These are phyloP conservation scores for Euclidium syriacum DNA, from an alignment of 345 rosid species.

Conservation along the genomic window DNA sequence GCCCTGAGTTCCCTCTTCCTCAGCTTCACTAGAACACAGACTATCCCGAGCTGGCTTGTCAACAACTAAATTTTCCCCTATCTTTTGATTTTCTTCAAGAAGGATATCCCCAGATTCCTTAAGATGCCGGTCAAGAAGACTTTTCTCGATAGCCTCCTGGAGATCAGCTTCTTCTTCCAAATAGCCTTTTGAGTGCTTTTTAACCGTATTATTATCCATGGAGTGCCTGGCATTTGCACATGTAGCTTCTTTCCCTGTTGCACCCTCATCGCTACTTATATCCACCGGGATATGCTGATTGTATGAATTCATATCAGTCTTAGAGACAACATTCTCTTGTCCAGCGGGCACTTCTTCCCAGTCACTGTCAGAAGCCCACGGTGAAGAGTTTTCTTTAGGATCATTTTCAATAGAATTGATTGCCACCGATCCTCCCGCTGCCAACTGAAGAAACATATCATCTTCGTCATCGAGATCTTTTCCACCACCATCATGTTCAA, in stretches of 20 bases:
- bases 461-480: conserved; percentile 47
- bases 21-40: conserved; percentile 9
- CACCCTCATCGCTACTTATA: conserved; percentile 40
- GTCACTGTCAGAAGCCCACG: conserved; percentile 58
- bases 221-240: conserved; percentile 27
- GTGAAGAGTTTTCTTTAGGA: conserved; percentile 32
- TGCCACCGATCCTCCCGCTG: conserved; percentile 44
- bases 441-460: conserved; percentile 70
- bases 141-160: conserved; percentile 85
- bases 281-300: conserved; percentile 30
- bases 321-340: conserved; percentile 19
- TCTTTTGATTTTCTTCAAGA: conserved; percentile 28
- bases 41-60: conserved; percentile 13
- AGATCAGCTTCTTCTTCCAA: conserved; percentile 78
- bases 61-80: conserved; percentile 5
- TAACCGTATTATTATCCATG: conserved; percentile 26
- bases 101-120: conserved; percentile 19
- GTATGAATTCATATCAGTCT: conserved; percentile 26
- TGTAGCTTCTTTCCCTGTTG: conserved; percentile 67
- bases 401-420: conserved; percentile 38
- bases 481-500: conserved; percentile 52
- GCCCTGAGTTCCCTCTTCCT: conserved; percentile 17
- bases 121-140: conserved; percentile 50
- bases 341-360: conserved; percentile 57
- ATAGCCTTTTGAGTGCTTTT: conserved; percentile 49